These are phyloP conservation scores for Pseudogymnoascus sp. DNA, from an alignment of 2,329 filamentous ascomycete species.

Conservation along the genomic window DNA sequence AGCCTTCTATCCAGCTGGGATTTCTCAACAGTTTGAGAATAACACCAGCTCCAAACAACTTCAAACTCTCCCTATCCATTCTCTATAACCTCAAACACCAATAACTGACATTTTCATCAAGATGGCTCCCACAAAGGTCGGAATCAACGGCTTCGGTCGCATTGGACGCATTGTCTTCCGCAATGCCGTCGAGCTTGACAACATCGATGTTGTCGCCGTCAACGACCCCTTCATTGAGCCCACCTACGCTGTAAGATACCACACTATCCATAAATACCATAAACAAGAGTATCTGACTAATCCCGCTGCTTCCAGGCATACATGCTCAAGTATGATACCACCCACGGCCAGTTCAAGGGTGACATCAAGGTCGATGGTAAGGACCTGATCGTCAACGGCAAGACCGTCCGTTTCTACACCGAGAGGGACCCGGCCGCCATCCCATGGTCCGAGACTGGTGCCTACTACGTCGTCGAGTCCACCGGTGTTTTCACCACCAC, in stretches of 20 bases:
- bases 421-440: constrained; percentile 86
- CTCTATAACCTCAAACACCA: not conserved
- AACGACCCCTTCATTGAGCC: constrained; percentile 99
- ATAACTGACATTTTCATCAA: constrained; percentile 25
- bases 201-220: constrained; percentile 89
- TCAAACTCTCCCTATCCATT: not conserved
- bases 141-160: constrained; percentile 99
- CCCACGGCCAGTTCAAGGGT: constrained; percentile 95
- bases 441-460: constrained; percentile 80
- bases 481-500: constrained; percentile 99
- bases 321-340: constrained; percentile 99
- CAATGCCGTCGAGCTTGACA: constrained; percentile 84
- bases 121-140: constrained; percentile 61
- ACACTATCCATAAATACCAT: not conserved
- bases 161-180: constrained; percentile 99
- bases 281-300: constrained; percentile 13
- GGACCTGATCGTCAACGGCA: constrained; percentile 81
- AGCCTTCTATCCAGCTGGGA: not conserved
- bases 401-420: constrained; percentile 88
- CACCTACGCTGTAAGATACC: constrained; percentile 76
- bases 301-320: constrained; percentile 56
- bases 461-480: constrained; percentile 93
- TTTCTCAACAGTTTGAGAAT: constrained; percentile 7
- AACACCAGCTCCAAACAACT: not conserved
- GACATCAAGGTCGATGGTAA: constrained; percentile 63